Base-by-base conservation (phyloP, 345 rosid genomes). In the Populus tremula region DNA sequence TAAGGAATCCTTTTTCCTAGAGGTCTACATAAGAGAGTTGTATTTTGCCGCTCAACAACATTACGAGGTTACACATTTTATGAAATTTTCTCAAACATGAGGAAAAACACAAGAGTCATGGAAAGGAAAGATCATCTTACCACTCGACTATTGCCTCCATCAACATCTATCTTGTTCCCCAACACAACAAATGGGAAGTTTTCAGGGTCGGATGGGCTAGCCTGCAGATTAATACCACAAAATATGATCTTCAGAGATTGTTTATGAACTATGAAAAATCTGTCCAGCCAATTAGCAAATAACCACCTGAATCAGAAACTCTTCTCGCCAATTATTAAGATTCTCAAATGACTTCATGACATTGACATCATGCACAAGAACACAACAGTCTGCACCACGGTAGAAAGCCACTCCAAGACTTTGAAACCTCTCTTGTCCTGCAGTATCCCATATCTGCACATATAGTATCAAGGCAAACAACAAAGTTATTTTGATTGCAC, bases 391-490 rank as follows among this genome's bases (percentile, higher is more conserved):
- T 61, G 93, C 94, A 68, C 94, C 93, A 3, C 94, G 87, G 72
- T 92, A 92, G 85, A 91, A 92, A 67, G 97, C 97, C 67, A 87
- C 96, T 47, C 99, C 99, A 70, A 96, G 90, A 80, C 98, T 96
- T 81, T 96, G 98, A 83, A 96, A 96, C 83, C 97, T 89, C 78
- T 92, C 97, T 78, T 92, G 97, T 33, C 97, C 93, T 80, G 97
- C 95, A 77, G 89, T 96, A 84, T 96, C 99, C 99, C 99, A 96
- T 78, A 94, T 94, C 99, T 93, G 84, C 41, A 76, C 8, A n/a
- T 16, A 80, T 17, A 39, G 41, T 35, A 65, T 12, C n/a, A 49
- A 18, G 74, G 69, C 61, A 70, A 45, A 74, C 27, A 56, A 62
- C 27, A 76, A 73, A 47, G 70, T 16, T 21, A 38, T 18, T 64